These are phyloP conservation scores for Lodderomyces orthopsilosis DNA, from an alignment of 1,139 yeast genomes.

Conservation along the genomic window DNA sequence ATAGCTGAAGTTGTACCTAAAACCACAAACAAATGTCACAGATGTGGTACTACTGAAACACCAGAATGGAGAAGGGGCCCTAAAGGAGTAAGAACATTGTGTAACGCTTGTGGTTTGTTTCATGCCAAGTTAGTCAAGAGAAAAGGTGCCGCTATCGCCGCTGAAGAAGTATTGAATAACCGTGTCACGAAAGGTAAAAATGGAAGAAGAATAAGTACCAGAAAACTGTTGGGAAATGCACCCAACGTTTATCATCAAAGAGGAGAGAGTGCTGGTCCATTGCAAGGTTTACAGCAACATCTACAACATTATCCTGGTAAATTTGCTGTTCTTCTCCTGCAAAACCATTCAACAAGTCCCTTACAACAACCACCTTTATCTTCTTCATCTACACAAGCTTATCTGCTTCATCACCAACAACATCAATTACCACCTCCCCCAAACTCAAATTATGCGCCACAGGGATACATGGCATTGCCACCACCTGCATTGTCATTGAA, in stretches of 20 bases:
- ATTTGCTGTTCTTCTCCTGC: neutral
- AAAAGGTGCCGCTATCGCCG: constrained; percentile 65
- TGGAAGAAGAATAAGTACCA: constrained; percentile 42
- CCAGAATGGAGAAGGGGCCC: constrained; percentile 96
- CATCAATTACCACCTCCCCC: neutral
- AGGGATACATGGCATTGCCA: neutral
- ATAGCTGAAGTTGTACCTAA: constrained; percentile 36
- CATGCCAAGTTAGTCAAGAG: constrained; percentile 71
- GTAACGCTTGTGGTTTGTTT: constrained; percentile 87
- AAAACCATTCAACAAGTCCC: neutral
- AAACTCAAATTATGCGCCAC: neutral
- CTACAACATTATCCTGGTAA: neutral
- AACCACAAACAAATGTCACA: constrained; percentile 35
- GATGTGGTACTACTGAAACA: constrained; percentile 76
- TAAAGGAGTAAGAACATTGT: constrained; percentile 75
- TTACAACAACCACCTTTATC: neutral
- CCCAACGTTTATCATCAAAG: neutral
- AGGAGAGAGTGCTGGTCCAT: neutral
- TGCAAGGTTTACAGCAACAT: neutral
- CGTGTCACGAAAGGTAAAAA: constrained; percentile 48
- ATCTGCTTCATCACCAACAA: constrained; percentile 1
- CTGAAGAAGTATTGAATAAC: constrained; percentile 45
- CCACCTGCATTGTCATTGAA: neutral
- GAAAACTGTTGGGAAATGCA: constrained; percentile 21
- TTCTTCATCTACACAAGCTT: neutral